Percentiles rank a stretch among this genome's conserved stretches.
Evolutionary conservation across 139 green algal species (phyloP).

Genomic region (Chlamydomonas eustigma): DNA sequence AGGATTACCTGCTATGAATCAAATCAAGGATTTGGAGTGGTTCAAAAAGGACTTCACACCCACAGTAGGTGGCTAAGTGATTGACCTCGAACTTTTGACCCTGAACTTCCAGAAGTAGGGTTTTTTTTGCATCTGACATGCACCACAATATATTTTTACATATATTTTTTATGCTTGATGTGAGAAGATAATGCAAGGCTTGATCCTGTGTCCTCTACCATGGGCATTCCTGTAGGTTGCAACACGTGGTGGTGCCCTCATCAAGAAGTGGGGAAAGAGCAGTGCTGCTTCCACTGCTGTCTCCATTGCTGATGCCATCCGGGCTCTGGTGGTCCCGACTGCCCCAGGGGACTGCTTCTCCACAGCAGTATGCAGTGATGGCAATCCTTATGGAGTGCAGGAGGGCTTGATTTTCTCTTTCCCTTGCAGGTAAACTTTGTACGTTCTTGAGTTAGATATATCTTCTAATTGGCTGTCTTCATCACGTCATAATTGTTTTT

Average conservation of each 20-base stretch:
- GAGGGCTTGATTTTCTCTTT: constrained; percentile 88
- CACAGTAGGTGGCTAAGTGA: constrained; percentile 44
- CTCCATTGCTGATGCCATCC: constrained; percentile 83
- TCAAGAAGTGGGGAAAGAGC: constrained; percentile 92
- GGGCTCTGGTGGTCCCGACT: constrained; percentile 75
- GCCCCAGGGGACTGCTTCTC: constrained; percentile 86
- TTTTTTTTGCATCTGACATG: too few species aligned
- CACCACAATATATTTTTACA: too few species aligned
- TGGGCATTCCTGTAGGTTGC: constrained; percentile 55
- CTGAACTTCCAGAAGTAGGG: too few species aligned
- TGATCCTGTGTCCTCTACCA: too few species aligned
- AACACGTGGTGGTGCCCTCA: constrained; percentile 80
- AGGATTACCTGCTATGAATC: constrained; percentile 63
- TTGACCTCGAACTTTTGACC: too few species aligned
- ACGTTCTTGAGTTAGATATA: too few species aligned
- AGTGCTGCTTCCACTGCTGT: constrained; percentile 87
- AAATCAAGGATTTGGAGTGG: constrained; percentile 66
- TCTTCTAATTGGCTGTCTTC: neutral
- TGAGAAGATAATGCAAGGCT: too few species aligned
- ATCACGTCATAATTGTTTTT: neutral
- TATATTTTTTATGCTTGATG: too few species aligned
- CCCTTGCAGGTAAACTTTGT: constrained; percentile 71
- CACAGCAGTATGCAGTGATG: constrained; percentile 66
- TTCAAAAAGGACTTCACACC: constrained; percentile 87
- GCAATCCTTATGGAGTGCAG: constrained; percentile 87